Evolutionary conservation across 371 early-diverging fungal species (phyloP), one percentile per base, ranked within the genome.

Genomic region (Synchytrium microbalum): DNA sequence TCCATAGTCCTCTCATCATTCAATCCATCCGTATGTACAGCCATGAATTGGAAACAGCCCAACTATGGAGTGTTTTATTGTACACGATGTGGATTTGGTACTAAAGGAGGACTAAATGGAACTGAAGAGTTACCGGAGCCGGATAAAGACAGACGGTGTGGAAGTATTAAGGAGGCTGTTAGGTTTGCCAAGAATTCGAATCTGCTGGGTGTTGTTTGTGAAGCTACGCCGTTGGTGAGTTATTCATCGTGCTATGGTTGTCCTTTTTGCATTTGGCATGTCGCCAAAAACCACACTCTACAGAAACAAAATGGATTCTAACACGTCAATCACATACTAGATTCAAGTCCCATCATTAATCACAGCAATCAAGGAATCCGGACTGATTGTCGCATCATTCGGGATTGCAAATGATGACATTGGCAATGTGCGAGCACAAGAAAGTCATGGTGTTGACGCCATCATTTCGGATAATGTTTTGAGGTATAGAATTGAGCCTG

Each of bases 21-120:
- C 75, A 92, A 92, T 71, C 92, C 95, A 16, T 76, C 84, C 19
- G 86, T 93, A 3, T 96, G 97, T 76, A 89, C 89, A 38, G 88
- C 92, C 3, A 74, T 95, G 56, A 96, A 92, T 74, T 95, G 95
- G 96, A 96, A 96, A 74, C 97, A 96, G 69, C 95, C 96, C 32
- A 95, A 95, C 72, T 96, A 89, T 73, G 90, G 92, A 54, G 93
- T 93, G 24, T 93, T 93, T 72, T 91, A 91, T 73, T 80, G 81
- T 66, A 88, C 89, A 58, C 79, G 82, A 65, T 84, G 87, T 71
- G 92, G 93, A 54, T 80, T 77, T 72, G 80, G 81, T 26, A 61
- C 64, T 28, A 24, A n/a, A n/a, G 46, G 23, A 5, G 55, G 19
- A 19, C 63, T n/a, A 2, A 54, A 13, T 1, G 31, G 25, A 59